A percentile compares a stretch with the other conserved stretches of the same genome.
phyloP scores from a whole-genome alignment of 2,329 filamentous ascomycete genomes.

The Aspergillus caelatus region DNA sequence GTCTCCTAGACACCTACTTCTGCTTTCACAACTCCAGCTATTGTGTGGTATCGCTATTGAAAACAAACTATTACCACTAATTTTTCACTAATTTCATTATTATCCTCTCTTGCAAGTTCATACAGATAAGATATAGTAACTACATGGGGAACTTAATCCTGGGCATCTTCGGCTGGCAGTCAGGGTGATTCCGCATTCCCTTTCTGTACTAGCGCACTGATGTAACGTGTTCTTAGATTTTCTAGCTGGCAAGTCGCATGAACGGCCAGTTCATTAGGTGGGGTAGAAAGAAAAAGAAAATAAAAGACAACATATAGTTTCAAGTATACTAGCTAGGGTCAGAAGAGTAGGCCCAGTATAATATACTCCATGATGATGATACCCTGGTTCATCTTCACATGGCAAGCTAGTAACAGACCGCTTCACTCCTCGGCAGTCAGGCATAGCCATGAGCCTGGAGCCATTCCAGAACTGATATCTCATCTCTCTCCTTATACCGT shows the following conservation, averaged over 20 bases:
- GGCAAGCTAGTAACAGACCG: not conserved
- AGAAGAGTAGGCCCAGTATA: not conserved
- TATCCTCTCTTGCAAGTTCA: not conserved
- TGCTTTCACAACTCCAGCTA: not conserved
- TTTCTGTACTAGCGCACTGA: not conserved
- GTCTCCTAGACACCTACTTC: not conserved
- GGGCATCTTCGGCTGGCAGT: not conserved
- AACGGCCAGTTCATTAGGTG: not conserved
- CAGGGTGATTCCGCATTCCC: not conserved
- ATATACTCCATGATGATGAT: not conserved
- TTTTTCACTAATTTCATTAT: not conserved
- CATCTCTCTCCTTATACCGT: constrained; percentile 78
- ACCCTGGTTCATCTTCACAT: not conserved
- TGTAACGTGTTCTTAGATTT: not conserved
- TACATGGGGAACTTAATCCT: not conserved
- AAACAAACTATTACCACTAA: not conserved
- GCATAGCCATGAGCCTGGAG: constrained; percentile 65
- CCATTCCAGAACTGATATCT: constrained; percentile 76
- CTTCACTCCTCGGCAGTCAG: constrained; percentile 28
- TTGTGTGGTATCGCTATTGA: not conserved
- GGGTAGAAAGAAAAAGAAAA: not conserved
- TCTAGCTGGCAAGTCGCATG: not conserved
- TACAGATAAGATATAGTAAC: not conserved
- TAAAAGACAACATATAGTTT: not conserved
- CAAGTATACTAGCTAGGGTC: not conserved